Percentiles rank a stretch among this genome's conserved stretches.
Conservation (phyloP, 1,139 yeast genomes). For the Blastobotrys elegans region DNA sequence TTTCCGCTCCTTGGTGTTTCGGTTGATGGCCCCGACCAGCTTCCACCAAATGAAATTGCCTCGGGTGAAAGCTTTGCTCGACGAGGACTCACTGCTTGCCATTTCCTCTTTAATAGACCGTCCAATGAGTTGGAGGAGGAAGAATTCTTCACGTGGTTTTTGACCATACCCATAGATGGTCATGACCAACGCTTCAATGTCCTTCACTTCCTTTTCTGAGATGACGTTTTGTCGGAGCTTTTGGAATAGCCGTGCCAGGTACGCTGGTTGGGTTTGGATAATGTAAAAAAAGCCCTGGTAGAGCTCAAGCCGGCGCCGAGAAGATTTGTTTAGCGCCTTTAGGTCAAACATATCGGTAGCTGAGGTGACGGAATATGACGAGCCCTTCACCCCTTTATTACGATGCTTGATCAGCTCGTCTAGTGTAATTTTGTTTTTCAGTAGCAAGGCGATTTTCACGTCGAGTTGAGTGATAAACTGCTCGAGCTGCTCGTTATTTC, state of each 20-base stretch:
- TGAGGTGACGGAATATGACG: constrained; percentile 21
- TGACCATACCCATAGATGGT: constrained; percentile 44
- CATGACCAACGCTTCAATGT: constrained; percentile 45
- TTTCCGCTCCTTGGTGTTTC: constrained; percentile 55
- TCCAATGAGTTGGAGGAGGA: constrained; percentile 57
- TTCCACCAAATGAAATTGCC: constrained; percentile 43
- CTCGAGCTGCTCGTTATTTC: constrained; percentile 63
- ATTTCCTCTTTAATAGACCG: constrained; percentile 48
- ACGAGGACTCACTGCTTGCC: constrained; percentile 24
- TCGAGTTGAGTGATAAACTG: constrained; percentile 75
- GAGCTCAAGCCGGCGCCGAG: constrained; percentile 45
- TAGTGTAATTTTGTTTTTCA: constrained; percentile 71
- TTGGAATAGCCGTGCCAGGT: constrained; percentile 56
- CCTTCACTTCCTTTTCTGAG: constrained; percentile 35
- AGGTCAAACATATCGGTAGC: constrained; percentile 36
- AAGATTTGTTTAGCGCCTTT: constrained; percentile 38
- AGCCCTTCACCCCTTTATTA: constrained; percentile 34
- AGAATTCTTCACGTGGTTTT: constrained; percentile 64
- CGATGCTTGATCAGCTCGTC: constrained; percentile 66
- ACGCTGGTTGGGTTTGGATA: constrained; percentile 77
- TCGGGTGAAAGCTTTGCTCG: constrained; percentile 28
- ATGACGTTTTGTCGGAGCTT: constrained; percentile 26
- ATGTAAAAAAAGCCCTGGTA: constrained; percentile 78
- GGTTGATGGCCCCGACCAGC: constrained; percentile 52
- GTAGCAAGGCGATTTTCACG: constrained; percentile 69